phyloP scores from a whole-genome alignment of 768 basidiomycete genomes.

The Amanita exitialis region DNA sequence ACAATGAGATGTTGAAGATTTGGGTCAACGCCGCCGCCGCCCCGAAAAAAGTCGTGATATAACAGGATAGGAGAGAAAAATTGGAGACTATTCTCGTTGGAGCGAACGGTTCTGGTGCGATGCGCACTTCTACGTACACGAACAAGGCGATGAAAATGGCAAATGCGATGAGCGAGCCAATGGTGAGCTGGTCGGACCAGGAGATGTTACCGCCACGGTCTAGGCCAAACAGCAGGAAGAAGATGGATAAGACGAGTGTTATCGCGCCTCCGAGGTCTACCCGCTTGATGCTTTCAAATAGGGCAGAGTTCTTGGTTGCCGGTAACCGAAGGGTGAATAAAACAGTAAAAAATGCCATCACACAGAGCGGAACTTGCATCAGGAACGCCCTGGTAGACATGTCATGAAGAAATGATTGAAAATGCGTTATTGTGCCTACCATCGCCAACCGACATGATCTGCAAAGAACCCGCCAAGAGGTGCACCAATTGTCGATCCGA shows the following conservation, averaged over 20 bases:
- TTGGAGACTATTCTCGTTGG: conserved; percentile 44
- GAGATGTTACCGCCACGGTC: conserved; percentile 43
- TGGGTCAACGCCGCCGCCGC: conserved; percentile 32
- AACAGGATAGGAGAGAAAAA: conserved; percentile 38
- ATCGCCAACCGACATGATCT: conserved; percentile 61
- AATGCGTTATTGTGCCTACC: conserved; percentile 21
- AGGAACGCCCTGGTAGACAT: conserved; percentile 35
- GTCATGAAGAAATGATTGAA: background rate
- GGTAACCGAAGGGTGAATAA: conserved; percentile 46
- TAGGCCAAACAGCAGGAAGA: conserved; percentile 46
- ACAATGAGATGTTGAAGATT: conserved; percentile 45
- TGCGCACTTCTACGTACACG: conserved; percentile 31
- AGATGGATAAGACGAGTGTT: conserved; percentile 41
- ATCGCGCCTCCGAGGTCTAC: conserved; percentile 55
- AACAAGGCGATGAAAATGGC: conserved; percentile 27
- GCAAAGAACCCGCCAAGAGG: conserved; percentile 54
- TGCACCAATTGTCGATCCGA: conserved; percentile 49
- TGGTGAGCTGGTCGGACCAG: conserved; percentile 31
- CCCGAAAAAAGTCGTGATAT: conserved; percentile 48
- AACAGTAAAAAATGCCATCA: conserved; percentile 44
- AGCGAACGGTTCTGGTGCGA: conserved; percentile 49
- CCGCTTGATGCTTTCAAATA: conserved; percentile 42
- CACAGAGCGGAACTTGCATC: conserved; percentile 46
- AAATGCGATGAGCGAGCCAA: conserved; percentile 25
- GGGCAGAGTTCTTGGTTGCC: conserved; percentile 24